Evolutionary conservation across 768 basidiomycete genomes (phyloP).

Genomic region (Paxillus rubicundulus): DNA sequence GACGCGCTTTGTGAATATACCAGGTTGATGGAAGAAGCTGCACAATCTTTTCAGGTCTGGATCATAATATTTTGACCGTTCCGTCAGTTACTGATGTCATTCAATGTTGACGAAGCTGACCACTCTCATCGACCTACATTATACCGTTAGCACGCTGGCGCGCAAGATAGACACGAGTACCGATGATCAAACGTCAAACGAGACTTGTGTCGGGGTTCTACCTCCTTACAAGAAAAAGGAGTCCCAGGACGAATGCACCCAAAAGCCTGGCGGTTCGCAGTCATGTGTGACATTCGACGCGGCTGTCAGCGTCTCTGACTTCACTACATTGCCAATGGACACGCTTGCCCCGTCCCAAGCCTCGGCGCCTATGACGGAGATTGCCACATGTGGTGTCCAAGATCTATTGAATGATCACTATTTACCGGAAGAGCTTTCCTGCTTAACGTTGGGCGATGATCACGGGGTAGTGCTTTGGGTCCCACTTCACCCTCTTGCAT

Average conservation of each 20-base stretch:
- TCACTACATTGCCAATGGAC: neutral
- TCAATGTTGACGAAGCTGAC: slow-evolving; percentile 34
- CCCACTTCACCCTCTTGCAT: neutral
- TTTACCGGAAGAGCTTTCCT: slow-evolving; percentile 21
- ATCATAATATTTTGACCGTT: neutral
- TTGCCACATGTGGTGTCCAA: slow-evolving; percentile 14
- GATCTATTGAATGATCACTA: slow-evolving; percentile 20
- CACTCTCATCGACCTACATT: slow-evolving; percentile 47
- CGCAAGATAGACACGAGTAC: neutral
- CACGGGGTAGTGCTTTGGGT: slow-evolving; percentile 31
- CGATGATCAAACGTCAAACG: neutral
- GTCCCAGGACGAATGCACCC: neutral
- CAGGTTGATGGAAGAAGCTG: slow-evolving; percentile 41
- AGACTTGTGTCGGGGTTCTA: slow-evolving; percentile 2
- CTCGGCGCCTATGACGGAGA: slow-evolving; percentile 18
- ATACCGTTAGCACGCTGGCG: slow-evolving; percentile 31
- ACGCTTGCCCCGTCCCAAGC: neutral
- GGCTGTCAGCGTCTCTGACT: slow-evolving; percentile 1
- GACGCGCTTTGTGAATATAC: slow-evolving; percentile 35
- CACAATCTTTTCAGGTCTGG: slow-evolving; percentile 45
- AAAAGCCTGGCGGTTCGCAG: neutral
- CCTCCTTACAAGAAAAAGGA: slow-evolving; percentile 22
- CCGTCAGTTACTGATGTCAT: neutral
- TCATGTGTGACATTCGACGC: neutral
- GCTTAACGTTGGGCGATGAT: slow-evolving; percentile 23